phyloP scores from a whole-genome alignment of 768 basidiomycete species.

The Pluteus cervinus region DNA sequence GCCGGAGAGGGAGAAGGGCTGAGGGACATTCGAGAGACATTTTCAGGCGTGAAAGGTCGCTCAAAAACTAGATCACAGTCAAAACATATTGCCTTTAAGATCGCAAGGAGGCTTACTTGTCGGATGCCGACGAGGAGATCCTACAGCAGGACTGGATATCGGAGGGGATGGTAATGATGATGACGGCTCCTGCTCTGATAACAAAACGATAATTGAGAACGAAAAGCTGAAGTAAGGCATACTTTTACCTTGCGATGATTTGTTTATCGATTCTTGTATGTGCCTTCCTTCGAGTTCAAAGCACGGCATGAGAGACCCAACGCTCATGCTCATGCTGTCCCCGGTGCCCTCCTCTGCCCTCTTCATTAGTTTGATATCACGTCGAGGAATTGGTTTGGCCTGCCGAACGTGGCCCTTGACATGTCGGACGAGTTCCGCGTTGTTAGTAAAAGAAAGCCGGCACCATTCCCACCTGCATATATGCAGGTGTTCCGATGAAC shows the following conservation, averaged over 20 bases:
- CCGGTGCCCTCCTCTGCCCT: constrained; percentile 40
- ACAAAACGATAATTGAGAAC: neutral
- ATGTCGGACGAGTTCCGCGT: constrained; percentile 37
- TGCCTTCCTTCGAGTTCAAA: neutral
- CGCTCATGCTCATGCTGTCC: constrained; percentile 27
- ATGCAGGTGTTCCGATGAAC: constrained; percentile 7
- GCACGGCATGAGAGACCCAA: constrained; percentile 7
- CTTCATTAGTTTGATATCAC: constrained; percentile 37
- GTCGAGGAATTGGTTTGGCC: constrained; percentile 34
- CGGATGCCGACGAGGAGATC: constrained; percentile 7
- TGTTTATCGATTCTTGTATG: neutral
- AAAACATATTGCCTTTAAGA: too few species aligned
- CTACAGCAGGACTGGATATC: constrained; percentile 20
- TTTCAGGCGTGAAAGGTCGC: too few species aligned
- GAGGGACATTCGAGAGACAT: too few species aligned
- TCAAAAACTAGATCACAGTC: too few species aligned
- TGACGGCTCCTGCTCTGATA: constrained; percentile 7
- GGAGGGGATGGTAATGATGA: constrained; percentile 29
- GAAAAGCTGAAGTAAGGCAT: neutral
- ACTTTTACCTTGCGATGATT: constrained; percentile 1
- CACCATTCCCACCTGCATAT: constrained; percentile 55
- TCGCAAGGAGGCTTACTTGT: too few species aligned
- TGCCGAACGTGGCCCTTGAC: constrained; percentile 43
- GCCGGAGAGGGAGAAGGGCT: neutral
- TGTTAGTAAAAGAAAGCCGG: constrained; percentile 29